A percentile compares a stretch with the other conserved stretches of the same genome.
Conservation (phyloP, 257 asterid species). For the Paulownia fortunei region DNA sequence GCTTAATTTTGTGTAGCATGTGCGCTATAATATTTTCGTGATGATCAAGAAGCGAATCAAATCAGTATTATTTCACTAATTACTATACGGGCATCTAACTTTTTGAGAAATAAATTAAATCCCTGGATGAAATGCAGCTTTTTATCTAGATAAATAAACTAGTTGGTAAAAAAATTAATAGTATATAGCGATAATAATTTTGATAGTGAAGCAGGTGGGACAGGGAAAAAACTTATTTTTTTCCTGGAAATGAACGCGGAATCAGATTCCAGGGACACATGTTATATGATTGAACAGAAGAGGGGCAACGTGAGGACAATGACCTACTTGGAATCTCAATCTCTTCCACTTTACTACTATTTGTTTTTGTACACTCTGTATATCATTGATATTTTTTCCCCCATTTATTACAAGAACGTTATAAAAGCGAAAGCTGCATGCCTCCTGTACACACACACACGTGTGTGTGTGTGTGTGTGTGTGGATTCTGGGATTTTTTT, state of each 20-base stretch:
- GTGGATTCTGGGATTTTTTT: constrained; percentile 25
- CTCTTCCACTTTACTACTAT: constrained; percentile 28
- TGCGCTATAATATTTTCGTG: neutral
- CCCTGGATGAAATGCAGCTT: neutral
- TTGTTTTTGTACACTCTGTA: neutral
- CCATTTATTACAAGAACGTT: constrained; percentile 11
- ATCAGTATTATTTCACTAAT: neutral
- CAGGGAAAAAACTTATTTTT: neutral
- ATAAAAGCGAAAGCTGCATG: constrained; percentile 49
- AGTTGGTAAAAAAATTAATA: neutral
- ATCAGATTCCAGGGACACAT: constrained; percentile 57
- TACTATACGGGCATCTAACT: neutral
- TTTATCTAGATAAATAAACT: neutral
- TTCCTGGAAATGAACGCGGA: constrained; percentile 27
- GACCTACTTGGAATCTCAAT: constrained; percentile 42
- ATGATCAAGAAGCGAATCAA: neutral
- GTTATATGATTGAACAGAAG: constrained; percentile 34
- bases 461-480: neutral
- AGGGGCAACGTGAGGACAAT: constrained; percentile 31
- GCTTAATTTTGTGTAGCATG: neutral
- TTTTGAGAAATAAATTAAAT: neutral
- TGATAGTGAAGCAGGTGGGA: constrained; percentile 21
- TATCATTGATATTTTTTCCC: neutral
- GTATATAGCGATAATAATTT: neutral
- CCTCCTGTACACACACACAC: constrained; percentile 7